Evolutionary conservation across 169 alveolate genomes (phyloP), one percentile per base, ranked within the genome.

Genomic region (Sarcocystis neurona): DNA sequence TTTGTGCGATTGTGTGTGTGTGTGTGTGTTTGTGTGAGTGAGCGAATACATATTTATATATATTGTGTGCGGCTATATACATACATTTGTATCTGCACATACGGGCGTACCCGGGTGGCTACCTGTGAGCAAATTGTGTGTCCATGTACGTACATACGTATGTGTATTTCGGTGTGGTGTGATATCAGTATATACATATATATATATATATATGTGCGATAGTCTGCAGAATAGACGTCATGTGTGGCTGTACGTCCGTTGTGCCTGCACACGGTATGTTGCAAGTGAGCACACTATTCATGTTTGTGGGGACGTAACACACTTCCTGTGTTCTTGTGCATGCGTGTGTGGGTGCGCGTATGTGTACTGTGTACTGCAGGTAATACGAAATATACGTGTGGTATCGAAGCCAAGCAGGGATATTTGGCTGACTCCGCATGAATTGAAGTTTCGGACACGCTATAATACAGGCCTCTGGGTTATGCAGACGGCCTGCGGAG

Each of bases 361-460:
- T 63, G 30, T 37, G n/a, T n/a, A n/a, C n/a, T n/a, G n/a, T n/a
- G n/a, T n/a, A n/a, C n/a, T n/a, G 39, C 82, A 87, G 88, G 86
- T 72, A 63, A 95, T 94, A 27, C 92, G 97, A 50, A 95, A 96
- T 79, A 89, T 96, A 32, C 95, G 97, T 34, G 98, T 96, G 44
- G 97, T 96, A 39, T 96, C 98, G 43, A 96, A 96, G 87, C 98
- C 98, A 8, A 94, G 97, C 82, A 92, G 98, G 32, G 98, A 95
- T 89, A 96, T 96, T 34, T 96, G 98, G 98, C 93, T 96, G 85
- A 94, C 97, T 43, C 98, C 98, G 10, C 96, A 94, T 85, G 98
- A 96, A 85, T 92, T 96, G 50, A 95, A 95, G 85, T 92, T 93
- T 60, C 95, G 98, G 30, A 96, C 98, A n/a, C 94, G 96, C 3